Conservation (phyloP, 768 basidiomycete species). For the Cystobasidium tubakii region DNA sequence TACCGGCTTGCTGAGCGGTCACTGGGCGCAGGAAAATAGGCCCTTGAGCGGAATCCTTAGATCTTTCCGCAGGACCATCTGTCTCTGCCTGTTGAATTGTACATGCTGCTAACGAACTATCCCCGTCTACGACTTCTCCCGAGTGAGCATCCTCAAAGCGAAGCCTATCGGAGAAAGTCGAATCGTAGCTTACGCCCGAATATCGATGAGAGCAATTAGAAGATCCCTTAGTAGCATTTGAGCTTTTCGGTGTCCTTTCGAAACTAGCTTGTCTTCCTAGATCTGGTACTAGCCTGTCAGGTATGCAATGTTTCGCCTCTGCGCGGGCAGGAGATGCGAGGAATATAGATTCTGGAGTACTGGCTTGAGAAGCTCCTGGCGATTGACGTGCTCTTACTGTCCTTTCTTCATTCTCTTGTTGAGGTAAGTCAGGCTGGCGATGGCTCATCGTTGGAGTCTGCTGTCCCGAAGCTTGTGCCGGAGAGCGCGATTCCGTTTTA, state of each 20-base stretch:
- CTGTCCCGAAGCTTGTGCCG: not conserved
- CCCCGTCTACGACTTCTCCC: too few relatives aligned
- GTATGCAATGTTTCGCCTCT: not conserved
- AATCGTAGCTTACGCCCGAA: not conserved
- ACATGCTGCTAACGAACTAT: too few relatives aligned
- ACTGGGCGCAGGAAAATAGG: not conserved
- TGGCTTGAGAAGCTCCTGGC: not conserved
- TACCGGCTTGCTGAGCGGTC: not conserved
- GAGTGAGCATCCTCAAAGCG: not conserved
- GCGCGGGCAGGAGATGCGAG: not conserved
- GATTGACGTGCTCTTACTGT: slow-evolving; percentile 5
- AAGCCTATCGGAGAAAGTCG: not conserved
- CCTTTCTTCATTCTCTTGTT: not conserved
- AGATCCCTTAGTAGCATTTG: not conserved
- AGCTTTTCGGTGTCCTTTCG: not conserved
- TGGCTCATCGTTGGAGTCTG: not conserved
- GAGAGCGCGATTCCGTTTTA: not conserved
- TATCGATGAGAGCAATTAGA: not conserved
- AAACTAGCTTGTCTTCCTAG: not conserved
- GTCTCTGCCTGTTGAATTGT: too few relatives aligned
- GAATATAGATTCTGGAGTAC: not conserved
- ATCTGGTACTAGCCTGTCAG: not conserved
- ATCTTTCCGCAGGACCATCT: too few relatives aligned
- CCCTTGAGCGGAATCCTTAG: too few relatives aligned
- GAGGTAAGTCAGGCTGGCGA: not conserved